Evolutionary conservation across 768 basidiomycete species (phyloP).

Genomic region (Pleurotus sapidus): DNA sequence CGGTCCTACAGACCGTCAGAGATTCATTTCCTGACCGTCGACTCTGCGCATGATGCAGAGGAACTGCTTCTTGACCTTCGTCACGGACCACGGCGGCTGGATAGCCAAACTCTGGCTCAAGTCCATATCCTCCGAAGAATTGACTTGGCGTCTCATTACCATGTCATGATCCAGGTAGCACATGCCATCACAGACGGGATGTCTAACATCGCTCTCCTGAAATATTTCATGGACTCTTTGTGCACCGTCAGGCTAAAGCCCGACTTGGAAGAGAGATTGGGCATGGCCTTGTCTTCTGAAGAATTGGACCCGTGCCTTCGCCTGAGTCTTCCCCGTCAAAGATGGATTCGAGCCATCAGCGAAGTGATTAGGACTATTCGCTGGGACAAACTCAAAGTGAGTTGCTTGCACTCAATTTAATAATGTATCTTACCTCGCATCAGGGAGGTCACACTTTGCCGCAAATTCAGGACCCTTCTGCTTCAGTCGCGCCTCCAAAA

Average conservation of each 20-base stretch:
- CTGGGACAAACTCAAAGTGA: slow-evolving; percentile 31
- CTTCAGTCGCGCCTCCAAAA: background rate
- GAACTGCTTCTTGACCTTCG: slow-evolving; percentile 24
- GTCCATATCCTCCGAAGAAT: slow-evolving; percentile 37
- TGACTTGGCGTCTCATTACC: slow-evolving; percentile 31
- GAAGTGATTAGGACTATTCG: slow-evolving; percentile 31
- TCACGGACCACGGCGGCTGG: slow-evolving; percentile 31
- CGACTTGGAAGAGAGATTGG: slow-evolving; percentile 27
- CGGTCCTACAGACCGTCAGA: slow-evolving; percentile 30
- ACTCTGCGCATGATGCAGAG: slow-evolving; percentile 31
- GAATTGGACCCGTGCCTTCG: slow-evolving; percentile 29
- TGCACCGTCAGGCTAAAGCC: slow-evolving; percentile 12
- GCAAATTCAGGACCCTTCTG: background rate
- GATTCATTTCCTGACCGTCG: slow-evolving; percentile 29
- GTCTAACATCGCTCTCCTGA: slow-evolving; percentile 36
- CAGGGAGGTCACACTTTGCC: slow-evolving; percentile 62
- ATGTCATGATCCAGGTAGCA: slow-evolving; percentile 40
- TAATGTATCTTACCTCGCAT: background rate
- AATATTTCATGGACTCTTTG: slow-evolving; percentile 44
- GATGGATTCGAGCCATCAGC: slow-evolving; percentile 47
- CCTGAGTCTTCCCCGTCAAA: slow-evolving; percentile 29
- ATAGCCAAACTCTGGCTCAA: slow-evolving; percentile 26
- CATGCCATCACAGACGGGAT: slow-evolving; percentile 53
- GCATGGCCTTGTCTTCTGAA: slow-evolving; percentile 38
- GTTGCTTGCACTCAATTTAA: slow-evolving; percentile 5